Percentiles rank a stretch among this genome's conserved stretches.
Evolutionary conservation across 2,329 filamentous ascomycete genomes (phyloP).

Genomic region (Aotearoamyces nothofagi): DNA sequence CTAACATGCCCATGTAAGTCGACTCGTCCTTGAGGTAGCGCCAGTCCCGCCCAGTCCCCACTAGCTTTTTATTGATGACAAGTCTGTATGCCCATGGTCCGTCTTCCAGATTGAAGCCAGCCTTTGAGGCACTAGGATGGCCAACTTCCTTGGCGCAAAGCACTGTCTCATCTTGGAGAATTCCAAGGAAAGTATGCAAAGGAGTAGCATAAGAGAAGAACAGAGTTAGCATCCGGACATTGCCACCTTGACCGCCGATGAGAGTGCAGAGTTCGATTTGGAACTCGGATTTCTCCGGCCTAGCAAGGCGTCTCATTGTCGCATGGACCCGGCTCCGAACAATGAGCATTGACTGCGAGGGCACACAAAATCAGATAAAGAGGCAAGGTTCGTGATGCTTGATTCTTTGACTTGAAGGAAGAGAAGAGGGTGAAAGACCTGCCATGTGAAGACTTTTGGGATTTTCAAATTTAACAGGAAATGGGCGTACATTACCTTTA

Average conservation of each 20-base stretch:
- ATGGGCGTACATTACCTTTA: no score
- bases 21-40: neutral
- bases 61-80: neutral
- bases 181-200: neutral
- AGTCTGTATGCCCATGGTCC: constrained; percentile 14
- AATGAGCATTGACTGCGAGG: no score
- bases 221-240: neutral
- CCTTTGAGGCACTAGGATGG: no score
- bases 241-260: constrained; percentile 2
- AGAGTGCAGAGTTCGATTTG: constrained; percentile 3
- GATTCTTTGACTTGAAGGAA: no score
- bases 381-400: no score
- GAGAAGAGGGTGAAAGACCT: no score
- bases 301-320: no score
- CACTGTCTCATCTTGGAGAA: neutral
- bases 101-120: constrained; percentile 11
- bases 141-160: no score
- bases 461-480: no score
- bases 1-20: neutral
- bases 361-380: no score
- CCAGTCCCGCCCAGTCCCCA: neutral
- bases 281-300: constrained; percentile 4
- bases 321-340: no score
- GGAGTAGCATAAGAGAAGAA: constrained; percentile 2
- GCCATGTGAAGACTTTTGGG: no score